Base-by-base conservation (phyloP, 2,329 filamentous ascomycete genomes). In the Pseudogymnoascus sp. region DNA sequence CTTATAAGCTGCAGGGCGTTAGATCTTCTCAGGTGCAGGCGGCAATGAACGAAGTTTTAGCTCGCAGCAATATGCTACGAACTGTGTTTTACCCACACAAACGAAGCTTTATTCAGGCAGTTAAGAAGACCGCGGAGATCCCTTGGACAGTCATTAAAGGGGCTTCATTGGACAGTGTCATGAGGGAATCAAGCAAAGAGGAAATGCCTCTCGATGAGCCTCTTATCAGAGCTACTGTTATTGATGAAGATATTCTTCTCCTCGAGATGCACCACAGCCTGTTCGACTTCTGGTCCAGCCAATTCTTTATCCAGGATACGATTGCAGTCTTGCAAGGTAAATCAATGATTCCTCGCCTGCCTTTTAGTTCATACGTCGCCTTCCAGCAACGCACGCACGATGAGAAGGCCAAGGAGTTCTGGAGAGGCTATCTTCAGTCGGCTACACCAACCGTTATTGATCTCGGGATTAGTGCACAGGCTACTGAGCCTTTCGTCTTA, bases 351-450 rank as follows among this genome's bases (percentile, higher is more conserved):
- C 25, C 50, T 56, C 50, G 50, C n/a, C 28, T 16, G 18, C 50
- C 50, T 8, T 56, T 56, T 14, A 56, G 28, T 18, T 33, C 28
- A 25, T 56, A 56, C 28, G 50, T 56, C n/a, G 50, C 50, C 50
- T 56, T 56, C 18, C 50, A 56, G 16, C 23, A 56, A 56, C 25
- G 10, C n/a, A 18, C 50, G 16, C 50, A 56, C 8, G 28, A 56
- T 33, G 50, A 33, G n/a, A 56, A 56, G 28, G 50, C 50, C 2
- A 56, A 56, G n/a, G 50, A 56, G 3, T 56, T 56, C 28, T 56
- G 50, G 50, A 56, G 50, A 18, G 50, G 50, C 50, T 56, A 56
- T 56, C 50, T 56, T 33, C 50, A 56, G 28, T 56, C 50, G n/a
- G 25, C 50, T n/a, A 56, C 50, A 11, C 25, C 50, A 56, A 56